Evolutionary conservation across 192 early-diverging fungal species (phyloP).

Genomic region (Coemansia sp.): DNA sequence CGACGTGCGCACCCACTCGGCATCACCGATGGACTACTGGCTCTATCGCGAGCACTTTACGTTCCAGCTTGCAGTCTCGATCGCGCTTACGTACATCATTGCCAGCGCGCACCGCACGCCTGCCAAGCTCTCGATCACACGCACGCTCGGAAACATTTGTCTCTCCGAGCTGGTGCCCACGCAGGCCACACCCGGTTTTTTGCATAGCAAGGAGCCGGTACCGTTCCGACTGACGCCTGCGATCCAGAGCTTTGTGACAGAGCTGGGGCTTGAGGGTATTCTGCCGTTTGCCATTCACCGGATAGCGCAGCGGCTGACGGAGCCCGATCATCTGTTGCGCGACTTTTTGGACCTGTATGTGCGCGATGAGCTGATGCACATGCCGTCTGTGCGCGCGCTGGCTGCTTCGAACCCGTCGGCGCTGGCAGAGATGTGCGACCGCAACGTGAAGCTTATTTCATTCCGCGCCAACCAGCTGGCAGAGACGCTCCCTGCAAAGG

Average conservation of each 20-base stretch:
- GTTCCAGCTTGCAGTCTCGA: conserved; percentile 79
- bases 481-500: conserved; percentile 38
- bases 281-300: conserved; percentile 84
- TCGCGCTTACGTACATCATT: conserved; percentile 91
- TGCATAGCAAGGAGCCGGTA: conserved; percentile 78
- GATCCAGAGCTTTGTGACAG: conserved; percentile 93
- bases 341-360: conserved; percentile 95
- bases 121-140: conserved; percentile 85
- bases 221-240: conserved; percentile 99
- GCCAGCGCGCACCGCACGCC: conserved; percentile 86
- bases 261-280: conserved; percentile 90
- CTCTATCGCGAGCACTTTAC: conserved; percentile 94
- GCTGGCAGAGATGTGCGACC: conserved; percentile 52
- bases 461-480: conserved; percentile 39
- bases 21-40: conserved; percentile 88
- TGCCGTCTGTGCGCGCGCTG: conserved; percentile 61
- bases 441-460: conserved; percentile 48
- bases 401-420: conserved; percentile 44
- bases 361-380: conserved; percentile 87
- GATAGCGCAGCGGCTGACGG: conserved; percentile 77
- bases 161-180: conserved; percentile 79
- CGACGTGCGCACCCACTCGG: conserved; percentile 72
- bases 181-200: conserved; percentile 56
- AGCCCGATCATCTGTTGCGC: conserved; percentile 85
- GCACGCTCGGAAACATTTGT: conserved; percentile 84